Base-by-base conservation (phyloP, 179 eudicot genomes). In the Amaranthus tricolor region DNA sequence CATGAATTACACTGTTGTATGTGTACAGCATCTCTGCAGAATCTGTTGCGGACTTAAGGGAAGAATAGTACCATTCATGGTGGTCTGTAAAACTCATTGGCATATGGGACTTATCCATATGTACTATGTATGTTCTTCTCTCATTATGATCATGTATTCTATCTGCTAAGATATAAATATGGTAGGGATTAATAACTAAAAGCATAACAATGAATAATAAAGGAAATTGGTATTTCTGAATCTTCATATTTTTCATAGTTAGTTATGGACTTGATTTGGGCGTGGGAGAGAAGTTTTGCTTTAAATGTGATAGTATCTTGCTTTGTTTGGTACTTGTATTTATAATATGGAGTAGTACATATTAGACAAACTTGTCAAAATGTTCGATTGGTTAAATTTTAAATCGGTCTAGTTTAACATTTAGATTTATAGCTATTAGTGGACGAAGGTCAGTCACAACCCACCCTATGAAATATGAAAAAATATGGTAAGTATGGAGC, bases 81-180 rank as follows among this genome's bases (percentile, higher is more conserved):
- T 89, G 95, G 71, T 90, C 89, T 52, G 20, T 70, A 47, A 77
- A 84, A 17, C 73, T 82, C 15, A 44, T 63, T 31, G 97, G 98
- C 89, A 86, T 88, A n/a, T 61, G 70, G 69, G 88, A 82, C 74
- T 84, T 86, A 74, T 86, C 90, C 96, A 92, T 86, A 77, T 94
- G 98, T 64, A 94, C 83, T 47, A 94, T 88, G 82, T 82, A 93
- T 44, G 98, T 92, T 62, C 78, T 78, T 80, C 78, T 82, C 61
- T 82, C 68, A 50, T 69, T 78, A 19, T 19, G 14, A 24, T 20
- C 40, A 61, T 62, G 71, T 53, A 48, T 77, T 61, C 68, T 56
- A 54, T 75, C 74, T 50, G 89, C 84, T 49, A 64, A 61, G 2
- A 49, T 84, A 59, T 66, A 79, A 47, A 69, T 71, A 40, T 60